phyloP scores from a whole-genome alignment of 495 filamentous ascomycete species.

The Neurospora cerealis region DNA sequence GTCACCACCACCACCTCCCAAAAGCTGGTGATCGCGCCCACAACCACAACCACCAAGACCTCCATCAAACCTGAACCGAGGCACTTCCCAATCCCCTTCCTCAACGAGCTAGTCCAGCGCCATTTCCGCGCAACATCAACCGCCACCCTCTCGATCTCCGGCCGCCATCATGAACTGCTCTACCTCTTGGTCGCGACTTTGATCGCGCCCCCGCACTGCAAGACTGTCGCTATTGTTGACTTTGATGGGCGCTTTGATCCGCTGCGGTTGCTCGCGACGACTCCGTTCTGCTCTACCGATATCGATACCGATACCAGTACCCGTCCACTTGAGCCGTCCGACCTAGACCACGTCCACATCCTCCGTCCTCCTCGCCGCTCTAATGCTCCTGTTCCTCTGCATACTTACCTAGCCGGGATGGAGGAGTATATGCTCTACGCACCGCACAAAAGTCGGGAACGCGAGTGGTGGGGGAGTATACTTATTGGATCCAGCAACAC shows the following conservation, averaged over 20 bases:
- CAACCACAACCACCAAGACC: neutral
- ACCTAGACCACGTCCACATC: constrained; percentile 34
- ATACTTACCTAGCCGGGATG: constrained; percentile 19
- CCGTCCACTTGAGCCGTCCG: constrained; percentile 1
- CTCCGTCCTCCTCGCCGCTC: constrained; percentile 18
- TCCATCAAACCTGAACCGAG: neutral
- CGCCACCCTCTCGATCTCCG: constrained; percentile 30
- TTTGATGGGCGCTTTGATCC: constrained; percentile 57
- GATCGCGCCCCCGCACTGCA: constrained; percentile 41
- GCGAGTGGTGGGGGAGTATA: constrained; percentile 42
- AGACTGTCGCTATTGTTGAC: constrained; percentile 62
- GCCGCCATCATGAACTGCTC: constrained; percentile 57
- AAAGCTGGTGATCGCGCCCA: neutral
- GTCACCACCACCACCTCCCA: neutral
- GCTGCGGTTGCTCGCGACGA: constrained; percentile 34
- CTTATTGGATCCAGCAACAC: constrained; percentile 26
- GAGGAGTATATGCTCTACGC: constrained; percentile 42
- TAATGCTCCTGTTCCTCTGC: neutral
- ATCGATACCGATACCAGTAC: neutral
- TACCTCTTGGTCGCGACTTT: constrained; percentile 51
- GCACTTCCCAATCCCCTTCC: constrained; percentile 29
- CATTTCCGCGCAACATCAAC: constrained; percentile 28
- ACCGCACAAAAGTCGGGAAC: constrained; percentile 28
- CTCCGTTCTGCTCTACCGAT: neutral
- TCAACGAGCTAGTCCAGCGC: constrained; percentile 29